Conservation (phyloP, 805 yeast species). For the Saccharomycopsis sp. region DNA sequence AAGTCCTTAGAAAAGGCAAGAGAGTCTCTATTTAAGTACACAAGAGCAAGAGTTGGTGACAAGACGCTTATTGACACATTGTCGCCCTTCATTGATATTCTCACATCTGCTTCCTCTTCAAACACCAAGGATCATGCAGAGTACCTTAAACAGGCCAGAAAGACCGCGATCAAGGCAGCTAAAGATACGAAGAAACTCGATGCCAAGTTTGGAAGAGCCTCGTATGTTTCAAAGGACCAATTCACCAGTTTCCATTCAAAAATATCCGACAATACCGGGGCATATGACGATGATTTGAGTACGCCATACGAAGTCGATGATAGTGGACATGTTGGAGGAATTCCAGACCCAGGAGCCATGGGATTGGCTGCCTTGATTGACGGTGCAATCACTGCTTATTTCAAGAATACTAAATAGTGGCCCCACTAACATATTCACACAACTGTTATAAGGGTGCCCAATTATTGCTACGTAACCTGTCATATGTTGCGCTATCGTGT, state of each 20-base stretch:
- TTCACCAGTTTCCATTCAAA: constrained; percentile 8
- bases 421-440: too few relatives aligned
- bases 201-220: constrained; percentile 91
- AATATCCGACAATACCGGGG: constrained; percentile 36
- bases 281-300: constrained; percentile 32
- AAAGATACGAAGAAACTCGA: constrained; percentile 63
- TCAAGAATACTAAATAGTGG: not conserved
- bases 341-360: constrained; percentile 94
- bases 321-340: constrained; percentile 29
- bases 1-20: constrained; percentile 51
- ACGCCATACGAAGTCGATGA: constrained; percentile 38
- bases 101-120: constrained; percentile 23
- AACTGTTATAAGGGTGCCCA: too few relatives aligned
- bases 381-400: constrained; percentile 9
- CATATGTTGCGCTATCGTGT: too few relatives aligned
- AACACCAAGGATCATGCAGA: constrained; percentile 43
- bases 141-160: constrained; percentile 46
- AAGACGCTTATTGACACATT: constrained; percentile 85
- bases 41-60: constrained; percentile 84
- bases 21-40: constrained; percentile 72
- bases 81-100: constrained; percentile 67
- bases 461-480: too few relatives aligned
- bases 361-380: constrained; percentile 54
- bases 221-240: constrained; percentile 57
- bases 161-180: constrained; percentile 71